Evolutionary conservation across 148 eudicot species (phyloP), one percentile per base, ranked within the genome.

Genomic region (Vaccinium corymbosum): DNA sequence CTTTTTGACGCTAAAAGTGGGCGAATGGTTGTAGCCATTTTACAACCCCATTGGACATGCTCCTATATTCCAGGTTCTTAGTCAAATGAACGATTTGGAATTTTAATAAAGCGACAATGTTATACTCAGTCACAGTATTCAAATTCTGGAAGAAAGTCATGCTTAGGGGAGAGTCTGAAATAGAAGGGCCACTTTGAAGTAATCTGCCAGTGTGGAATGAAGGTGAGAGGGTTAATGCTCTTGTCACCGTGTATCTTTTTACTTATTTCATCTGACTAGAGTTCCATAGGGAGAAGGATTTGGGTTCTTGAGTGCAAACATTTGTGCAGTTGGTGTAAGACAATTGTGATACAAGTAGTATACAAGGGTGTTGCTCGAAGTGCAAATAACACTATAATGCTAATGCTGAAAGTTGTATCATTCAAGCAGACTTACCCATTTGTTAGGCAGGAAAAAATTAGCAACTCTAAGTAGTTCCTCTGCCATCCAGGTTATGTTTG

Each of bases 381-480:
- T 55, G 50, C 66, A 25, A 14, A 16, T 4, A 29, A 20, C 38
- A 27, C 3, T 29, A 3, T 51, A 20, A 15, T 42, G 29, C 75
- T 52, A 3, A 27, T 72, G 73, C 72, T 49, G 20, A 71, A 76
- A 76, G 15, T 29, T 55, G 82, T 66, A 55, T 25, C 38, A 83
- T 46, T 19, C 20, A 35, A 68, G 46, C 53, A 70, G 51, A 79
- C 93, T 90, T 82, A 91, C 93, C 93, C 93, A 91, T 87, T 88
- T 90, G 82, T 91, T 88, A 7, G 92, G 93, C 84, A 82, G 89
- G 81, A 88, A 81, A 85, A 88, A 90, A 72, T 91, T 89, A 75
- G 92, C 93, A 62, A 91, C 93, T 78, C 88, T 88, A 4, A 90
- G 87, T 84, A 91, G 80, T 82, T 91, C 93, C 80, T 90, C 92